Conservation (phyloP, 2,329 filamentous ascomycete species). For the Didymella lethalis region DNA sequence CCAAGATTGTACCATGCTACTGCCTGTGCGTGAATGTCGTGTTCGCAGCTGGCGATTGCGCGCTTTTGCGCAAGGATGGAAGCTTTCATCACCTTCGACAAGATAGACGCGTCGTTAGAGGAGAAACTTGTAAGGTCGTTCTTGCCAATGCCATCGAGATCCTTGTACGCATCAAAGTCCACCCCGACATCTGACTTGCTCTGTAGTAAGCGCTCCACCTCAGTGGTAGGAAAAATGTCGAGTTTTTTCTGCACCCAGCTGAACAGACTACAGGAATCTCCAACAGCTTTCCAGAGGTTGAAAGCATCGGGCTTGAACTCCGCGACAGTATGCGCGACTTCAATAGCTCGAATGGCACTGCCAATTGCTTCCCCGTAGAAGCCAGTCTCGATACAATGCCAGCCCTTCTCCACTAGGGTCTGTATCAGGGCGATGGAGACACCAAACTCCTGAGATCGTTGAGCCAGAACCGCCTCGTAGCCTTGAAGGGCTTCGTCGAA, state of each 20-base stretch:
- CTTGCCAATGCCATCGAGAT: conserved; percentile 71
- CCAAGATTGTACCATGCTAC: conserved; percentile 98
- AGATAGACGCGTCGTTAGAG: conserved; percentile 25
- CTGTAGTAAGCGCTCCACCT: conserved; percentile 67
- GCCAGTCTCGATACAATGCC: conserved; percentile 79
- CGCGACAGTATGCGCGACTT: conserved; percentile 70
- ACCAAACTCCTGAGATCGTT: conserved; percentile 78
- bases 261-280: conserved; percentile 86
- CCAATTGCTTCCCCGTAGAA: conserved; percentile 84
- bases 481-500: conserved; percentile 82
- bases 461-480: conserved; percentile 75
- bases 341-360: conserved; percentile 73
- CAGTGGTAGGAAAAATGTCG: conserved; percentile 66
- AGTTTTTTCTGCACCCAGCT: conserved; percentile 76
- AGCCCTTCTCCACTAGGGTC: conserved; percentile 82
- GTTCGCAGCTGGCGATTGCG: conserved; percentile 74
- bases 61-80: conserved; percentile 87
- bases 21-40: conserved; percentile 85
- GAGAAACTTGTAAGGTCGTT: conserved; percentile 42
- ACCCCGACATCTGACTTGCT: conserved; percentile 58
- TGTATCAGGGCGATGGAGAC: conserved; percentile 89
- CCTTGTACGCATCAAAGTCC: conserved; percentile 66
- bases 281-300: conserved; percentile 94
- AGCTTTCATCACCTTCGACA: conserved; percentile 70
- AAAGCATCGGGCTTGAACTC: conserved; percentile 74